phyloP scores from a whole-genome alignment of 1,284 basidiomycete genomes.

The Ustanciosporium gigantosporum region DNA sequence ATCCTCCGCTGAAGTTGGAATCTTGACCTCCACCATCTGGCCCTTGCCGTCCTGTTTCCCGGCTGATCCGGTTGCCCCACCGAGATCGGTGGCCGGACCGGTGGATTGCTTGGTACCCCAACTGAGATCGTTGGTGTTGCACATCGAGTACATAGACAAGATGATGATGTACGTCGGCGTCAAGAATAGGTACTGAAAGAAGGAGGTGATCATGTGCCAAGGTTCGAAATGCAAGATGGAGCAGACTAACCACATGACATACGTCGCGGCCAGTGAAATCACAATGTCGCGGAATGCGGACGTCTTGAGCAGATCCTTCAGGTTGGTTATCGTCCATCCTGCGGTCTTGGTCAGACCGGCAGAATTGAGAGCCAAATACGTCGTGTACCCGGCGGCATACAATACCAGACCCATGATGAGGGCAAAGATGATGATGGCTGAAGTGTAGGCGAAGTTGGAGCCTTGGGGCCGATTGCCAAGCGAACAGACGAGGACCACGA shows the following conservation, averaged over 20 bases:
- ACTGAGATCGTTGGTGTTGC: conserved; percentile 54
- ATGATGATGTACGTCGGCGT: conserved; percentile 56
- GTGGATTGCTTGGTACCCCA: conserved; percentile 60
- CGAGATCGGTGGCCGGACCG: conserved; percentile 49
- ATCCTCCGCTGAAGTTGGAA: conserved; percentile 52
- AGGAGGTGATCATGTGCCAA: conserved; percentile 58
- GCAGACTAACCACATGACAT: conserved; percentile 56
- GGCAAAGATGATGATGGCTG: conserved; percentile 54
- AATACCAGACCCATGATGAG: conserved; percentile 44
- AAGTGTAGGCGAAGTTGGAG: conserved; percentile 48
- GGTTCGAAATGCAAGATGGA: conserved; percentile 55
- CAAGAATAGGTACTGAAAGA: conserved; percentile 56
- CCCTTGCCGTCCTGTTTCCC: conserved; percentile 38
- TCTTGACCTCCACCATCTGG: conserved; percentile 51
- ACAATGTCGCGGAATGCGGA: conserved; percentile 54
- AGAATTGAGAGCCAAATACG: conserved; percentile 45
- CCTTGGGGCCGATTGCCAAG: conserved; percentile 59
- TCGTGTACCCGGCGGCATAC: conserved; percentile 51
- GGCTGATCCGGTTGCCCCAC: conserved; percentile 37
- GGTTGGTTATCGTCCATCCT: conserved; percentile 18
- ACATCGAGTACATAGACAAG: conserved; percentile 57
- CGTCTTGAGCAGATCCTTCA: conserved; percentile 34
- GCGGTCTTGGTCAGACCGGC: conserved; percentile 12
- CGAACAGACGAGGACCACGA: conserved; percentile 56
- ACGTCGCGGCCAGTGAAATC: conserved; percentile 56